Conservation (phyloP, 495 filamentous ascomycete genomes). For the Cryomyces minteri region DNA sequence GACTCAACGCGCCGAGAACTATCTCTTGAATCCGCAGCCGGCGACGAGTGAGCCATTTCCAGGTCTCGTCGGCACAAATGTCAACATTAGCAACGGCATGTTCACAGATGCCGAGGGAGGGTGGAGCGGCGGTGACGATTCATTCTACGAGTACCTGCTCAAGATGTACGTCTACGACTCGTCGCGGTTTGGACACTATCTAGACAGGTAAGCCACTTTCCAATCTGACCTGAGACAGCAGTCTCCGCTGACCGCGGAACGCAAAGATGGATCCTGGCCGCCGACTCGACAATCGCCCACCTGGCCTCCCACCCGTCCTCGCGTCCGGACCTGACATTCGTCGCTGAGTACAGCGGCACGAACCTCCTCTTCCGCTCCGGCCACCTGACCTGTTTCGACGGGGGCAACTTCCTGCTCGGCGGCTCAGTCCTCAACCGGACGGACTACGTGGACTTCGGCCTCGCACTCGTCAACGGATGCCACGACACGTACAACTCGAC, state of each 20-base stretch:
- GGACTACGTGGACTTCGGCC: slow-evolving; percentile 55
- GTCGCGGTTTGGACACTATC: slow-evolving; percentile 30
- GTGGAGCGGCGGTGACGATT: slow-evolving; percentile 70
- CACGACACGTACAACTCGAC: slow-evolving; percentile 54
- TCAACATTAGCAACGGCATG: slow-evolving; percentile 42
- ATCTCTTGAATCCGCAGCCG: slow-evolving; percentile 51
- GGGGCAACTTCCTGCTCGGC: slow-evolving; percentile 78
- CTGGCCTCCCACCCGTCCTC: slow-evolving; percentile 51
- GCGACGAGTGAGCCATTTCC: slow-evolving; percentile 50
- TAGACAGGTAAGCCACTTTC: no score
- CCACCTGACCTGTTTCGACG: slow-evolving; percentile 55
- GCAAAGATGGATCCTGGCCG: slow-evolving; percentile 69
- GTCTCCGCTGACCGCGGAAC: no score
- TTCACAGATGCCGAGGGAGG: slow-evolving; percentile 51
- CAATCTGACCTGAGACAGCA: no score
- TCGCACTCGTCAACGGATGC: slow-evolving; percentile 55
- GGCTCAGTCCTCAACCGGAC: slow-evolving; percentile 45
- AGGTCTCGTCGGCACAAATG: slow-evolving; percentile 52
- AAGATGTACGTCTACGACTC: slow-evolving; percentile 86
- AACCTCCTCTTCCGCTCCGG: slow-evolving; percentile 31
- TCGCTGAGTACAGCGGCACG: slow-evolving; percentile 39
- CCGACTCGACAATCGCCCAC: slow-evolving; percentile 55
- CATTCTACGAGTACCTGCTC: slow-evolving; percentile 83
- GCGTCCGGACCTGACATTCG: slow-evolving; percentile 57
- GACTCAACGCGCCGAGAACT: slow-evolving; percentile 48